Percentiles rank a stretch among this genome's conserved stretches.
Evolutionary conservation across 2,329 filamentous ascomycete species (phyloP).

Genomic region (Fusarium annulatum): DNA sequence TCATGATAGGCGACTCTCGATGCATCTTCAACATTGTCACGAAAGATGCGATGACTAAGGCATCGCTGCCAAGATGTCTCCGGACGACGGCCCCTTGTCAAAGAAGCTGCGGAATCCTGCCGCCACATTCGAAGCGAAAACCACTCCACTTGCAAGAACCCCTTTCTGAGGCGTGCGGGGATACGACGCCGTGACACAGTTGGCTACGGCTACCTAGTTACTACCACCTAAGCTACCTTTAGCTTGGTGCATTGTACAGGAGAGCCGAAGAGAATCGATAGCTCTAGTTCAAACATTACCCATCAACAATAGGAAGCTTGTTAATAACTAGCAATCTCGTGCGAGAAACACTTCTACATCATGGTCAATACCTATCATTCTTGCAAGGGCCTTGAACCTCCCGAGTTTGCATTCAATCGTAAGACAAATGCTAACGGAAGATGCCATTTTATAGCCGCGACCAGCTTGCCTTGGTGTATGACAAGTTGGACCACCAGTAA

Average conservation of each 20-base stretch:
- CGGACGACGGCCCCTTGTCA: conserved; percentile 29
- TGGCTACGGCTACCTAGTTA: neutral
- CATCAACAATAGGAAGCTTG: conserved; percentile 8
- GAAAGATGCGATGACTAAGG: conserved; percentile 1
- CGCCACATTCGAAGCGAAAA: conserved; percentile 43
- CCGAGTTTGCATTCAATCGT: neutral
- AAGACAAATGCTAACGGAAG: conserved; percentile 21
- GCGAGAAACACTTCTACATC: neutral
- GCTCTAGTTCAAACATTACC: conserved; percentile 32
- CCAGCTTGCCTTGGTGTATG: conserved; percentile 16
- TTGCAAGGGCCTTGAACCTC: neutral
- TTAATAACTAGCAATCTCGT: conserved; percentile 18
- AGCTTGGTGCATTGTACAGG: conserved; percentile 19
- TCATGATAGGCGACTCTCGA: neutral
- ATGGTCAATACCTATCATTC: neutral
- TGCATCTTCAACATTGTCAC: neutral
- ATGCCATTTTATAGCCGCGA: conserved; percentile 1
- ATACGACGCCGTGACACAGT: conserved; percentile 31
- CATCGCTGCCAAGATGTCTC: conserved; percentile 5
- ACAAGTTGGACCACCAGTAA: conserved; percentile 24
- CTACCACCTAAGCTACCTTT: neutral
- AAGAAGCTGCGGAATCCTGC: conserved; percentile 46
- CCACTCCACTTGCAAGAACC: conserved; percentile 29
- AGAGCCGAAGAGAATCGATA: conserved; percentile 36
- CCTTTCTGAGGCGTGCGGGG: conserved; percentile 42